Percentiles rank a stretch among this genome's conserved stretches.
These are phyloP conservation scores for Gaertneriomyces sp. DNA, from an alignment of 192 early-diverging fungal species.

Conservation along the genomic window DNA sequence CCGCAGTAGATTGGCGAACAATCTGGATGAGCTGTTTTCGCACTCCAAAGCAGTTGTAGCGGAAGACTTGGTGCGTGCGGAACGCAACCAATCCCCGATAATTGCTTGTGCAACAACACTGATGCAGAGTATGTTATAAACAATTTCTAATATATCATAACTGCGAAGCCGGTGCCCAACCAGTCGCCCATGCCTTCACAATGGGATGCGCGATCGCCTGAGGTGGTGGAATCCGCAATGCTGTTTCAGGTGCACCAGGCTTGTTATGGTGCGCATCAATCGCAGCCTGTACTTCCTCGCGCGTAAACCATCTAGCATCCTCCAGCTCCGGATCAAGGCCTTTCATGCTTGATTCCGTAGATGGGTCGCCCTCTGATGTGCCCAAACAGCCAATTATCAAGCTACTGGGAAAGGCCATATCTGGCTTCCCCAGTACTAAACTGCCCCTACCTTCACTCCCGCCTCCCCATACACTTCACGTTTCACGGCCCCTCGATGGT, in stretches of 20 bases:
- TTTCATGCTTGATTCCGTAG: constrained; percentile 31
- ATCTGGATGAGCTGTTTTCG: constrained; percentile 26
- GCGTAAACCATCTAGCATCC: constrained; percentile 47
- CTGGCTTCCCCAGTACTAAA: constrained; percentile 51
- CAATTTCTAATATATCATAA: too few relatives aligned
- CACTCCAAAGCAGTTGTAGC: neutral
- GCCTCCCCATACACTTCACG: constrained; percentile 55
- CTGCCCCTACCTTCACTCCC: constrained; percentile 38
- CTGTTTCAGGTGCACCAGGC: neutral
- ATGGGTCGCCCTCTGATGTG: constrained; percentile 16
- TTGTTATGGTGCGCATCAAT: constrained; percentile 4
- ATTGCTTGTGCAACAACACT: neutral
- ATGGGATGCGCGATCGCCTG: constrained; percentile 42
- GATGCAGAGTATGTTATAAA: too few relatives aligned
- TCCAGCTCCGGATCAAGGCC: constrained; percentile 42
- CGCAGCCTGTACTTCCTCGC: constrained; percentile 32
- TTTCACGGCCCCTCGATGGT: constrained; percentile 42
- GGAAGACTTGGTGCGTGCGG: neutral
- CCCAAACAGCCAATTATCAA: constrained; percentile 54
- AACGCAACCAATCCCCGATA: too few relatives aligned
- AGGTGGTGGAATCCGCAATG: constrained; percentile 23
- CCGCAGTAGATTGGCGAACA: constrained; percentile 53
- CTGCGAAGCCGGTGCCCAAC: neutral
- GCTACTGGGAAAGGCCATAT: constrained; percentile 62
- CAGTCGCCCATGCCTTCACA: constrained; percentile 34